Conservation (phyloP, 768 basidiomycete genomes). For the Rhizopogon sp. region DNA sequence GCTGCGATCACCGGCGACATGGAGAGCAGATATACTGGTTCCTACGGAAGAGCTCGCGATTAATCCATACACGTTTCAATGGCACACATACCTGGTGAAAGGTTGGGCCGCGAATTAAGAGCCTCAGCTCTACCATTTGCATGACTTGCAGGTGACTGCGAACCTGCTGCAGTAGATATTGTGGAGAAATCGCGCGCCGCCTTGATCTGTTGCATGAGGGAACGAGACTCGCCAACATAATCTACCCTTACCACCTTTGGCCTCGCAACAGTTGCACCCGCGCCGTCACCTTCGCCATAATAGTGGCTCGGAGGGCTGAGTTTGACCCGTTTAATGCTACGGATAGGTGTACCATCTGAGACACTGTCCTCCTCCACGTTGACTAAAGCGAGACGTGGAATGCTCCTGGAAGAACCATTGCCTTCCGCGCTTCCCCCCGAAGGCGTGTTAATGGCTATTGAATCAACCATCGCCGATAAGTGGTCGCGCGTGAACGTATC, state of each 20-base stretch:
- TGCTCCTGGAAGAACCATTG: slow-evolving; percentile 41
- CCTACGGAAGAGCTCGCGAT: not conserved
- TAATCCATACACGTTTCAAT: too few relatives aligned
- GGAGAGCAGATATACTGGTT: not conserved
- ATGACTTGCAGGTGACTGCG: slow-evolving; percentile 23
- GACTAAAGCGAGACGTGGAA: slow-evolving; percentile 37
- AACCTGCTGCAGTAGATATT: slow-evolving; percentile 55
- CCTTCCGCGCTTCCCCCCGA: slow-evolving; percentile 48
- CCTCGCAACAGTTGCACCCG: slow-evolving; percentile 43
- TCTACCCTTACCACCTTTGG: slow-evolving; percentile 49
- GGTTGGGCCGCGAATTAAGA: not conserved
- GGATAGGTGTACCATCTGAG: slow-evolving; percentile 45
- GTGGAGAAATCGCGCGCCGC: slow-evolving; percentile 75
- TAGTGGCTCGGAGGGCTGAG: slow-evolving; percentile 65
- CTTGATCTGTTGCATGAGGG: slow-evolving; percentile 77
- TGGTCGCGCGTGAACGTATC: slow-evolving; percentile 96
- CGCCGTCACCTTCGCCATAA: slow-evolving; percentile 45
- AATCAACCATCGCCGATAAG: slow-evolving; percentile 89
- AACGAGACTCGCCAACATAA: slow-evolving; percentile 73
- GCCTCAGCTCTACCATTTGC: not conserved
- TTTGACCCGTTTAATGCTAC: slow-evolving; percentile 78
- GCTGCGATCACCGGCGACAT: slow-evolving; percentile 11
- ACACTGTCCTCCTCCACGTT: slow-evolving; percentile 41
- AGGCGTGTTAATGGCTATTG: slow-evolving; percentile 79
- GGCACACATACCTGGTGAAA: slow-evolving; percentile 2